phyloP scores from a whole-genome alignment of 257 asterid species.

The Solanum pennellii region DNA sequence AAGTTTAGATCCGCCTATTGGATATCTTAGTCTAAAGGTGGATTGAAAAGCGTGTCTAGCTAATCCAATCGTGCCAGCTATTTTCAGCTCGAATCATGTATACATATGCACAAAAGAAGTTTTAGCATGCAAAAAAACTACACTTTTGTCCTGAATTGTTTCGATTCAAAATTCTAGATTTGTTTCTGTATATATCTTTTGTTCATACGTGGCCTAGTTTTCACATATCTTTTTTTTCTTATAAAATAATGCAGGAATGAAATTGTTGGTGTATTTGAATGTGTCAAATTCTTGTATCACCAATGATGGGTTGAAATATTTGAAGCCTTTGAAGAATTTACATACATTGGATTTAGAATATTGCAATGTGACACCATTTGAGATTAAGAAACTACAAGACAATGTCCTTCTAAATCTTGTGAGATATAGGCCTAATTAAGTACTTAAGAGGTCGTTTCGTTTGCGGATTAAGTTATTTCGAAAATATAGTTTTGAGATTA shows the following conservation, averaged over 20 bases:
- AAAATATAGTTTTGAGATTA: no score
- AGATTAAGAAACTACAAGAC: not conserved
- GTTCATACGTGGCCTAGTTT: not conserved
- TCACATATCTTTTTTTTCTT: not conserved
- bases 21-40: not conserved
- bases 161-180: not conserved
- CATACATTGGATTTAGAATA: not conserved
- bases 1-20: not conserved
- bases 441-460: not conserved
- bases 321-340: not conserved
- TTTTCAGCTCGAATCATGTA: not conserved
- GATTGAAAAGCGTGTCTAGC: not conserved
- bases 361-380: not conserved
- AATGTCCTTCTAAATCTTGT: not conserved
- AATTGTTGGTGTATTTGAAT: not conserved
- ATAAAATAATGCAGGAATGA: not conserved
- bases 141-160: rapidly evolving
- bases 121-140: no score
- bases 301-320: not conserved
- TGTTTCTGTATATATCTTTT: not conserved
- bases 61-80: not conserved
- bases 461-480: not conserved
- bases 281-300: not conserved
- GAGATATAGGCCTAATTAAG: not conserved
- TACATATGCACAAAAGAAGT: not conserved